Percentiles rank a stretch among this genome's conserved stretches.
These are phyloP conservation scores for Schwanniomyces etchellsii DNA, from an alignment of 1,139 yeast species.

Conservation along the genomic window DNA sequence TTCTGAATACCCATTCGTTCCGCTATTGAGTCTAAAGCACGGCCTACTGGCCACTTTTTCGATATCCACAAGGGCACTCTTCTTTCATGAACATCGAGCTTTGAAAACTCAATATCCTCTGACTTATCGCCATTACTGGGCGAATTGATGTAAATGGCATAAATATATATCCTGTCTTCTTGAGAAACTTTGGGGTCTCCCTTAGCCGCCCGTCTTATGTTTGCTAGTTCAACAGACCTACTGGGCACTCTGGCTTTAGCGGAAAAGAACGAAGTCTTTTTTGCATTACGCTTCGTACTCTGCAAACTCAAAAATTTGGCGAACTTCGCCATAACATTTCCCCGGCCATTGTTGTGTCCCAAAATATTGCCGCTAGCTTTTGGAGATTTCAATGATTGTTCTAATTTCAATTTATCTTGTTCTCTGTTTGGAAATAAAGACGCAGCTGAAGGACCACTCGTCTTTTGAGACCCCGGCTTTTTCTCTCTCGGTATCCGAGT, in stretches of 20 bases:
- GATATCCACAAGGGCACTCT: conserved; percentile 46
- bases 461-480: conserved; percentile 9
- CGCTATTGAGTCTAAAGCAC: conserved; percentile 67
- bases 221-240: conserved; percentile 19
- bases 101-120: conserved; percentile 10
- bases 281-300: conserved; percentile 11
- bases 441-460: conserved; percentile 27
- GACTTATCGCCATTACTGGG: conserved; percentile 18
- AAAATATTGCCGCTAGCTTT: conserved; percentile 22
- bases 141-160: conserved; percentile 48
- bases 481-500: conserved; percentile 13
- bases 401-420: conserved; percentile 31
- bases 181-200: conserved; percentile 61
- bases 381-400: conserved; percentile 25
- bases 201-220: conserved; percentile 48
- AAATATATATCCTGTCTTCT: conserved; percentile 57
- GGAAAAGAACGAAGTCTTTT: conserved; percentile 10
- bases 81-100: conserved; percentile 23
- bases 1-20: conserved; percentile 49
- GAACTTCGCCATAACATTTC: conserved; percentile 25
- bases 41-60: conserved; percentile 70
- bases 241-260: conserved; percentile 2
- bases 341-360: conserved; percentile 22
- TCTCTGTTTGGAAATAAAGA: conserved; percentile 55
- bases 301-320: conserved; percentile 38